Conservation (phyloP, 2,329 filamentous ascomycete genomes). For the Fusarium sp. region DNA sequence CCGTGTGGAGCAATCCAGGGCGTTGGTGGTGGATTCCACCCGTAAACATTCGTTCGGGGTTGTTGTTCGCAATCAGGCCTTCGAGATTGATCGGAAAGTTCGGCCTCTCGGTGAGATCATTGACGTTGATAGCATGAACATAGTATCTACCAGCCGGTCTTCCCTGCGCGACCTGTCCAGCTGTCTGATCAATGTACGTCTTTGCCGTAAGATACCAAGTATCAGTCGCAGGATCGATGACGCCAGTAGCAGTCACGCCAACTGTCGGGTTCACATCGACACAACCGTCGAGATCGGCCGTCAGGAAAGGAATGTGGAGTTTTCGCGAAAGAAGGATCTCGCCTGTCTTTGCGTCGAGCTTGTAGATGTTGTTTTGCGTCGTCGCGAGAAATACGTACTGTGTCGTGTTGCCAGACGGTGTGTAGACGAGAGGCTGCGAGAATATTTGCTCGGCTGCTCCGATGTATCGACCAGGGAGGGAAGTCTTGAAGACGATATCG, state of each 20-base stretch:
- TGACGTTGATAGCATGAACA: conserved; percentile 53
- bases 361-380: conserved; percentile 69
- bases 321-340: conserved; percentile 60
- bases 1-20: conserved; percentile 59
- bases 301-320: conserved; percentile 61
- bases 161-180: conserved; percentile 47
- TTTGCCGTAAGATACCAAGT: conserved; percentile 59
- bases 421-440: conserved; percentile 63
- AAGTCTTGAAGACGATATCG: conserved; percentile 64
- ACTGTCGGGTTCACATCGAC: conserved; percentile 61
- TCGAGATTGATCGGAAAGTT: conserved; percentile 63
- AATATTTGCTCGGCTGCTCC: conserved; percentile 63
- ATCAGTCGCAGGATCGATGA: conserved; percentile 58
- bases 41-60: conserved; percentile 59
- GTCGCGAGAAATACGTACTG: conserved; percentile 69
- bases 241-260: conserved; percentile 59
- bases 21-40: conserved; percentile 65
- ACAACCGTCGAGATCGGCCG: conserved; percentile 60
- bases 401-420: conserved; percentile 55
- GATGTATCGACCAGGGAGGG: conserved; percentile 64
- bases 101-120: conserved; percentile 51
- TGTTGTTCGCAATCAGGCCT: conserved; percentile 59
- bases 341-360: conserved; percentile 66
- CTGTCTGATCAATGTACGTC: conserved; percentile 53
- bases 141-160: conserved; percentile 50